Conservation (phyloP, 768 basidiomycete species). For the Phlebiopsis gigantea region DNA sequence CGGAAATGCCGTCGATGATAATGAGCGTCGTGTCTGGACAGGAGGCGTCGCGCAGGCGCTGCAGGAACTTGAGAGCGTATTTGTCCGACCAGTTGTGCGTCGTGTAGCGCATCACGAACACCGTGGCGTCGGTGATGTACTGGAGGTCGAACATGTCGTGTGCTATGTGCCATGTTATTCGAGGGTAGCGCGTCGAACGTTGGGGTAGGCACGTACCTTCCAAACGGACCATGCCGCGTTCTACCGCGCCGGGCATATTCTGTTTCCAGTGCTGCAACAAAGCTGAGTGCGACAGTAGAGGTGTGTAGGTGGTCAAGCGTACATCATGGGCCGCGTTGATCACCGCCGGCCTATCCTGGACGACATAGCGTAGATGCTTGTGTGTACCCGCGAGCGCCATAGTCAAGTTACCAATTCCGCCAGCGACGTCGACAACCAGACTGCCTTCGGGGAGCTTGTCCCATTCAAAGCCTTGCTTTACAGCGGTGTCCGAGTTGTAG, state of each 20-base stretch:
- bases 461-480: constrained; percentile 24
- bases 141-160: constrained; percentile 25
- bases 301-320: neutral
- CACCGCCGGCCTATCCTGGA: constrained; percentile 27
- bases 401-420: constrained; percentile 24
- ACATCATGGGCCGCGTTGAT: constrained; percentile 20
- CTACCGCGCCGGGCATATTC: neutral
- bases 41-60: constrained; percentile 20
- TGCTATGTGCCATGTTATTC: constrained; percentile 7
- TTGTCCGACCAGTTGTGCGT: constrained; percentile 31
- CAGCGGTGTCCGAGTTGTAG: constrained; percentile 9
- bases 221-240: neutral
- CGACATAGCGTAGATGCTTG: constrained; percentile 22
- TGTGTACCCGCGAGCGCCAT: constrained; percentile 18
- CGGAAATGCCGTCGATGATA: constrained; percentile 36
- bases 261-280: constrained; percentile 2
- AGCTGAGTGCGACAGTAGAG: neutral
- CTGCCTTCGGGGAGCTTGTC: constrained; percentile 14
- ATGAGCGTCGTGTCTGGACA: constrained; percentile 22
- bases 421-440: constrained; percentile 30
- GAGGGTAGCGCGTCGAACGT: neutral
- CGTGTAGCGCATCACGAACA: constrained; percentile 24
- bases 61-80: constrained; percentile 23
- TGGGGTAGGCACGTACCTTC: neutral
- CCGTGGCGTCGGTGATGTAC: constrained; percentile 22